These are phyloP conservation scores for Amanita thiersii DNA, from an alignment of 768 basidiomycete species.

Conservation along the genomic window DNA sequence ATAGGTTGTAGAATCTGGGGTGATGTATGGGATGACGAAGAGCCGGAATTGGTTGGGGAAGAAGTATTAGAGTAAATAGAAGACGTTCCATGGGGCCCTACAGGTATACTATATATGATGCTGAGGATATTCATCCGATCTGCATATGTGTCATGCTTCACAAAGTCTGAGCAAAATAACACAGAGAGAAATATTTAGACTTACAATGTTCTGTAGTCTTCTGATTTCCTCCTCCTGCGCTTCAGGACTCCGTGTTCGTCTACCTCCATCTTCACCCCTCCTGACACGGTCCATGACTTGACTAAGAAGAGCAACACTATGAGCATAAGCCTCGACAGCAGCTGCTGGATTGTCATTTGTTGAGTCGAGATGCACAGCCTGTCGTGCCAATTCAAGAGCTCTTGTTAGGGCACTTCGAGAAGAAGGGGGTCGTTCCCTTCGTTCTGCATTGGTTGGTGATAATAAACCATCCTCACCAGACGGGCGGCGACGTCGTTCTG, in stretches of 20 bases:
- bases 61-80: conserved; percentile 31
- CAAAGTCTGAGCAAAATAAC: conserved; percentile 21
- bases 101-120: conserved; percentile 81
- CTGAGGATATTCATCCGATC: conserved; percentile 92
- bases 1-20: conserved; percentile 15
- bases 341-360: conserved; percentile 84
- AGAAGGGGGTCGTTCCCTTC: conserved; percentile 50
- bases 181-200: conserved; percentile 19
- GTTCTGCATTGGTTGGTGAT: conserved; percentile 7
- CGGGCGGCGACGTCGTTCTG: conserved; percentile 16
- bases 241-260: conserved; percentile 69
- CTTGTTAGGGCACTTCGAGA: conserved; percentile 81
- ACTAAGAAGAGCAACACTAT: conserved; percentile 77
- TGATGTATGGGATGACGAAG: conserved; percentile 39
- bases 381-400: conserved; percentile 81
- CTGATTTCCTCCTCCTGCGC: conserved; percentile 89
- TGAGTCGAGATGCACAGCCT: conserved; percentile 83
- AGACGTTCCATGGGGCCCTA: conserved; percentile 58
- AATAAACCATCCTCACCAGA: conserved; percentile 12
- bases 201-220: conserved; percentile 79
- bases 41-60: conserved; percentile 32
- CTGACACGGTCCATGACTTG: conserved; percentile 91
- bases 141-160: conserved; percentile 84
- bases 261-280: conserved; percentile 73
- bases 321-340: conserved; percentile 83